Evolutionary conservation across 192 early-diverging fungal species (phyloP).

Genomic region (Podila epicladia): DNA sequence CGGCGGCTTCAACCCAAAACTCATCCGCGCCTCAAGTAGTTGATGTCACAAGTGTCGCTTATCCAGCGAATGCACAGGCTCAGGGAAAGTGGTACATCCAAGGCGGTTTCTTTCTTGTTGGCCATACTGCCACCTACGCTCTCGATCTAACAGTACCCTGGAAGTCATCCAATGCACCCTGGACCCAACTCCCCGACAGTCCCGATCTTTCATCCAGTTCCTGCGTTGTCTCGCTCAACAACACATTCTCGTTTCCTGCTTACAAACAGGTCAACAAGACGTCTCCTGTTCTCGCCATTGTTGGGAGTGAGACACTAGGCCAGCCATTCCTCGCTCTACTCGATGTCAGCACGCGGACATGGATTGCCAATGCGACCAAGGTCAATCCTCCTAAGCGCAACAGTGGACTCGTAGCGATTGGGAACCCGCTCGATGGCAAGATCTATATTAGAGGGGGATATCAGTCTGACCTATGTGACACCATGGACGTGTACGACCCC

Average conservation of each 20-base stretch:
- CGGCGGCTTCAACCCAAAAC: neutral
- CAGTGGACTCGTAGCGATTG: neutral
- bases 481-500: slow-evolving; percentile 34
- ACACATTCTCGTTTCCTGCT: neutral
- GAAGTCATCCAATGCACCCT: slow-evolving; percentile 6
- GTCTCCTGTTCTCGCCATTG: slow-evolving; percentile 4
- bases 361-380: slow-evolving; percentile 11
- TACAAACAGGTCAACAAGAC: neutral
- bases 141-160: slow-evolving; percentile 16
- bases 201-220: neutral
- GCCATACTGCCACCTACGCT: neutral
- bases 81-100: slow-evolving; percentile 26
- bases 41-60: slow-evolving; percentile 4
- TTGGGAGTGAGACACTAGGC: slow-evolving; percentile 12
- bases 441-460: slow-evolving; percentile 38
- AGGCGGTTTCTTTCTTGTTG: slow-evolving; percentile 2
- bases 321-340: slow-evolving; percentile 12
- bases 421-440: slow-evolving; percentile 28
- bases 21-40: neutral
- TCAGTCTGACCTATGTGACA: neutral
- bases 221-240: slow-evolving; percentile 5
- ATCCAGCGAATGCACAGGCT: slow-evolving; percentile 4
- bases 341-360: slow-evolving; percentile 10
- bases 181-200: slow-evolving; percentile 3
- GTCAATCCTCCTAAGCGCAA: neutral